A percentile compares a stretch with the other conserved stretches of the same genome.
phyloP scores from a whole-genome alignment of 805 yeast species.

The Hanseniaspora clermontiae region DNA sequence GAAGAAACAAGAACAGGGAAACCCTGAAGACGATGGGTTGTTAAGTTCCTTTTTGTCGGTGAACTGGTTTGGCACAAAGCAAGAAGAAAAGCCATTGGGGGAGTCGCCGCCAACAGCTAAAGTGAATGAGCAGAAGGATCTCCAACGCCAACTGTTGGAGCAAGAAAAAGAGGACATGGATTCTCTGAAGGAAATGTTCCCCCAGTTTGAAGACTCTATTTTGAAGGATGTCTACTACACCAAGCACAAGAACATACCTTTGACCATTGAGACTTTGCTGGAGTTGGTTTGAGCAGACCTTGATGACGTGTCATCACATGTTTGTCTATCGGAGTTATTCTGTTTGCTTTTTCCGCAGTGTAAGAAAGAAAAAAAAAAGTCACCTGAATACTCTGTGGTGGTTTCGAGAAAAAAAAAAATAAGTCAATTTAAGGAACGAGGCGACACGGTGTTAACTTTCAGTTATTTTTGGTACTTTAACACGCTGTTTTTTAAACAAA shows the following conservation, averaged over 20 bases:
- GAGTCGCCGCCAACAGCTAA: not conserved
- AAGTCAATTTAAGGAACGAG: too few relatives aligned
- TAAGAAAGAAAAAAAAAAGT: too few relatives aligned
- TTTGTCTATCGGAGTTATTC: not conserved
- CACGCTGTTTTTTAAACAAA: too few relatives aligned
- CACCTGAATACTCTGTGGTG: too few relatives aligned
- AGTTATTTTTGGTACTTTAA: too few relatives aligned
- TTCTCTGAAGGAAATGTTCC: constrained; percentile 58
- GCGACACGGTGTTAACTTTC: too few relatives aligned
- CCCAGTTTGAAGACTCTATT: constrained; percentile 53
- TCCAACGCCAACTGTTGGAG: constrained; percentile 33
- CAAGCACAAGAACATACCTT: constrained; percentile 43
- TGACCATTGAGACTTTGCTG: constrained; percentile 2
- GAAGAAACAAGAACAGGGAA: not conserved
- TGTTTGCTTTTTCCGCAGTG: not conserved
- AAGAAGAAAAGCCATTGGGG: not conserved
- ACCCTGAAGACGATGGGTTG: not conserved
- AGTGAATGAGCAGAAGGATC: constrained; percentile 14
- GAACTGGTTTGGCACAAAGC: constrained; percentile 3
- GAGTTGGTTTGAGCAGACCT: not conserved
- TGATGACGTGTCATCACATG: not conserved
- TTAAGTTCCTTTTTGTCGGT: not conserved
- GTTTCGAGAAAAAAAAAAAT: too few relatives aligned
- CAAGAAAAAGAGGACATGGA: constrained; percentile 29
- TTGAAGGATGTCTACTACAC: constrained; percentile 57